A percentile compares a stretch with the other conserved stretches of the same genome.
Evolutionary conservation across 306 rosid genomes (phyloP).

Genomic region (Vigna angularis): DNA sequence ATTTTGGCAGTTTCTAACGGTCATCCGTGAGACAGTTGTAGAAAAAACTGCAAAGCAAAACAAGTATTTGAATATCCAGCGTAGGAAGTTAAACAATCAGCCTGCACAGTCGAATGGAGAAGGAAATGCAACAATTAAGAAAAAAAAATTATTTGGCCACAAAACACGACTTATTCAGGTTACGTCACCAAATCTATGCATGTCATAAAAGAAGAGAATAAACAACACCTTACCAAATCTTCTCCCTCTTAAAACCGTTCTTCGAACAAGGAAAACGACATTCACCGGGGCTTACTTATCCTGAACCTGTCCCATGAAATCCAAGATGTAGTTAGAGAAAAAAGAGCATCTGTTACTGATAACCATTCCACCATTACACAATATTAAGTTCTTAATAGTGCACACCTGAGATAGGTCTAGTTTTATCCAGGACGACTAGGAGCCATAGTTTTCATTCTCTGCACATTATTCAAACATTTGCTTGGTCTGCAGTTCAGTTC

Average conservation of each 20-base stretch:
- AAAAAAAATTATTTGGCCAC: neutral
- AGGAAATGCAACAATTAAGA: neutral
- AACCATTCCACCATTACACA: slow-evolving; percentile 17
- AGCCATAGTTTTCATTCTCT: neutral
- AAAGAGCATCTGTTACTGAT: neutral
- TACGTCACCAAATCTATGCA: neutral
- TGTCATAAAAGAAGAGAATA: neutral
- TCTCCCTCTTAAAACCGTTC: neutral
- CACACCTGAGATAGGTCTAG: slow-evolving; percentile 13
- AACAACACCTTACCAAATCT: slow-evolving; percentile 4
- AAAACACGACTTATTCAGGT: slow-evolving; percentile 4
- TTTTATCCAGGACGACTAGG: neutral
- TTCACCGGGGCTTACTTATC: neutral
- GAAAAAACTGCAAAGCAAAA: neutral
- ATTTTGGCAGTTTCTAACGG: no score
- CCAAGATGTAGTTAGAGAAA: neutral
- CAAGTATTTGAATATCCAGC: neutral
- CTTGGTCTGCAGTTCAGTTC: slow-evolving; percentile 10
- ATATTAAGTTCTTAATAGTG: slow-evolving; percentile 2
- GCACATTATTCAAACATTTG: slow-evolving; percentile 10
- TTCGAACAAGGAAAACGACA: neutral
- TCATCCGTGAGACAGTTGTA: no score
- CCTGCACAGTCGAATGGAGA: neutral
- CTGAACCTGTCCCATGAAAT: neutral
- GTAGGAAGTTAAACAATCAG: neutral